phyloP scores from a whole-genome alignment of 345 rosid species.

The Hibiscus syriacus region DNA sequence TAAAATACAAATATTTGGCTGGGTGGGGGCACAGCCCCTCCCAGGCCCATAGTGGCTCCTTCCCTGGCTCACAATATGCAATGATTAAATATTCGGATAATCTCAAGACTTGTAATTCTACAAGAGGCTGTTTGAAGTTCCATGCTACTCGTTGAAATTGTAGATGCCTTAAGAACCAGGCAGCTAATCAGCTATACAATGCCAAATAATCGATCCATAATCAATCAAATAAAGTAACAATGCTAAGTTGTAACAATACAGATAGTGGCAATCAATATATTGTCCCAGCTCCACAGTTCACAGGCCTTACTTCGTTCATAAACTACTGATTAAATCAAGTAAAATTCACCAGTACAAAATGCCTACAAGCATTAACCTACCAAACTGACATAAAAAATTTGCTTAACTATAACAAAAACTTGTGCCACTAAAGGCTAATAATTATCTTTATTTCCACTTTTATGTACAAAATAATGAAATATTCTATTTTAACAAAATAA shows the following conservation, averaged over 20 bases:
- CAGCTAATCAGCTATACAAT: not conserved
- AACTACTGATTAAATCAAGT: not conserved
- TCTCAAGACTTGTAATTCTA: not conserved
- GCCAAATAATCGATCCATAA: not conserved
- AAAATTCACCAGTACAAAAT: not conserved
- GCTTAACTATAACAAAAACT: not conserved
- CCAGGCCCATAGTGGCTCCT: no score
- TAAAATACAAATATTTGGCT: no score
- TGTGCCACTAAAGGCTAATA: not conserved
- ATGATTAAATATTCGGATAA: not conserved
- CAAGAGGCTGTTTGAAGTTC: not conserved
- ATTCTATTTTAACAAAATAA: no score
- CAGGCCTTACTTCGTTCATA: not conserved
- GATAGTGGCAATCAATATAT: not conserved
- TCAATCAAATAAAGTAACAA: not conserved
- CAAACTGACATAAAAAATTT: not conserved
- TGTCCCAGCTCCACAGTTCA: not conserved
- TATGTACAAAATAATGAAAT: no score
- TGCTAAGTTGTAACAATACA: not conserved
- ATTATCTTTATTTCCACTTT: not conserved
- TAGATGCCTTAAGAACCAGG: not conserved
- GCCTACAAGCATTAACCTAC: not conserved
- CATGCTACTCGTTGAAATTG: not conserved
- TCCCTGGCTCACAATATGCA: constrained; percentile 3
- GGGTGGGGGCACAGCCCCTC: no score